These are phyloP conservation scores for Parietichytrium sp. DNA, from an alignment of 108 stramenopile genomes.

Conservation along the genomic window DNA sequence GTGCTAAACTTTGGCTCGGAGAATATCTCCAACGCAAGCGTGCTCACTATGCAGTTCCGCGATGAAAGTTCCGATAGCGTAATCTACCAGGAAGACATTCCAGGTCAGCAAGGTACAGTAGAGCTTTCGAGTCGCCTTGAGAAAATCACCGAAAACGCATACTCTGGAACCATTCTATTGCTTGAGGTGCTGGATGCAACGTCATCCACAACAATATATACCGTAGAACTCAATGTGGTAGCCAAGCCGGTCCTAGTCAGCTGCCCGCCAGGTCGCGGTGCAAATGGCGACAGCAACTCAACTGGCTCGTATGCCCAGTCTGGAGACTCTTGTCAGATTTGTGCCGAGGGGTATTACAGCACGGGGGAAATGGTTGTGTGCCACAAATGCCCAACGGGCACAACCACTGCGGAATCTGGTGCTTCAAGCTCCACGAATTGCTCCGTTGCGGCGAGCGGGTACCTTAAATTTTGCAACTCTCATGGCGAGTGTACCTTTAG, in stretches of 20 bases:
- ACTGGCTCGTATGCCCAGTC: slow-evolving; percentile 16
- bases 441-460: background rate
- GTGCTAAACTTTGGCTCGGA: too few species aligned
- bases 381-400: background rate
- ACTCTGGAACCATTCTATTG: too few species aligned
- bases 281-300: background rate
- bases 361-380: background rate
- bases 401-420: background rate
- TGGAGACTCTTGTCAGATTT: too few species aligned
- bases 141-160: too few species aligned
- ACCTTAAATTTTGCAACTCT: background rate
- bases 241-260: background rate
- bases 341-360: background rate
- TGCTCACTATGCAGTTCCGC: too few species aligned
- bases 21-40: too few species aligned
- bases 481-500: background rate
- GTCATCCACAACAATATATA: background rate
- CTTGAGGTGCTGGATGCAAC: too few species aligned
- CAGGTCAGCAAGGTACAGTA: too few species aligned
- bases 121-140: too few species aligned
- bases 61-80: too few species aligned
- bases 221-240: background rate
- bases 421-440: background rate
- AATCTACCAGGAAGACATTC: too few species aligned
- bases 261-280: background rate